phyloP scores from a whole-genome alignment of 2,329 filamentous ascomycete genomes.

The Fusarium redolens region DNA sequence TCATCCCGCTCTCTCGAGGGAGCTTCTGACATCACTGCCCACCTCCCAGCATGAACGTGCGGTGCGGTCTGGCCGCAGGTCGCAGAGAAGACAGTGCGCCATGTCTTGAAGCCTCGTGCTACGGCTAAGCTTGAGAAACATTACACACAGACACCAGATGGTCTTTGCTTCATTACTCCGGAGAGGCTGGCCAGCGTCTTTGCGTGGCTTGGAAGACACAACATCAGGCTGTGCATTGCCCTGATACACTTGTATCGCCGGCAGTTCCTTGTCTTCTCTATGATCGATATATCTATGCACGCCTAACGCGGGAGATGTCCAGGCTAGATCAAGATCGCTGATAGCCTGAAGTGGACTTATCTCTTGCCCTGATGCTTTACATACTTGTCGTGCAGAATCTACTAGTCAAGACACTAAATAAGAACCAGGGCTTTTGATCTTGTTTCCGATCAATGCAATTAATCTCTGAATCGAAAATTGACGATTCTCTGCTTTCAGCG shows the following conservation, averaged over 20 bases:
- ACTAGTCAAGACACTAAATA: slow-evolving; percentile 17
- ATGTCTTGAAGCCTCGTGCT: slow-evolving; percentile 32
- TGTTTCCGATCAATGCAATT: slow-evolving; percentile 14
- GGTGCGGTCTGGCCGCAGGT: slow-evolving; percentile 15
- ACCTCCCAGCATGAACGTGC: slow-evolving; percentile 21
- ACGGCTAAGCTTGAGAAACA: slow-evolving; percentile 20
- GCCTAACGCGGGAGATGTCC: slow-evolving; percentile 21
- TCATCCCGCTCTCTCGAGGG: slow-evolving; percentile 30
- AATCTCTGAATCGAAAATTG: slow-evolving; percentile 22
- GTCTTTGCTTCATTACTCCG: slow-evolving; percentile 31
- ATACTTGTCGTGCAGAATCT: slow-evolving; percentile 32
- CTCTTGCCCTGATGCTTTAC: slow-evolving; percentile 17
- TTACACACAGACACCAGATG: slow-evolving; percentile 36
- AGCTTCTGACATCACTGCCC: slow-evolving; percentile 40
- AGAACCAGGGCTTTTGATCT: slow-evolving; percentile 19
- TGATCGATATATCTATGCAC: slow-evolving; percentile 12
- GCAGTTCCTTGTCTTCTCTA: slow-evolving; percentile 30
- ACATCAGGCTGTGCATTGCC: slow-evolving; percentile 26
- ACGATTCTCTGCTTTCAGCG: slow-evolving; percentile 5
- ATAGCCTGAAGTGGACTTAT: slow-evolving; percentile 28
- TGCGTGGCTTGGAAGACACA: slow-evolving; percentile 39
- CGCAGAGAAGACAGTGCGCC: slow-evolving; percentile 36
- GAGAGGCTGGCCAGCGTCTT: slow-evolving; percentile 38
- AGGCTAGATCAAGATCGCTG: slow-evolving; percentile 27
- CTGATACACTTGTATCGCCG: slow-evolving; percentile 32